Conservation (phyloP, 2,329 filamentous ascomycete genomes). For the Sphaerulina musiva region DNA sequence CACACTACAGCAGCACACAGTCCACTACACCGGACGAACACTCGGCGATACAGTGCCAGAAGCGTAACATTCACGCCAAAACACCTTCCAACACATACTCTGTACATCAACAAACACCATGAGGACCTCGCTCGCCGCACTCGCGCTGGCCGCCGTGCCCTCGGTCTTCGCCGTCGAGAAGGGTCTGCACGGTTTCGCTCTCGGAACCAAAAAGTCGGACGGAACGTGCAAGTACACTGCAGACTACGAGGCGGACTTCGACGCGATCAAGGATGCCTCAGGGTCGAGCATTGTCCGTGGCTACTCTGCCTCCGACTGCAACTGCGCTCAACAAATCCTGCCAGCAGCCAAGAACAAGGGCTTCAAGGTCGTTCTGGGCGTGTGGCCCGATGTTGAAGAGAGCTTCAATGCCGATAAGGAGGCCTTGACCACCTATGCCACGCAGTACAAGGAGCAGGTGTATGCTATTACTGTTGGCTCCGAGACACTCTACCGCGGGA, state of each 20-base stretch:
- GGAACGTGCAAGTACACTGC: slow-evolving; percentile 55
- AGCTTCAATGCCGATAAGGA: slow-evolving; percentile 56
- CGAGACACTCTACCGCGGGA: slow-evolving; percentile 63
- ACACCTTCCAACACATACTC: neutral
- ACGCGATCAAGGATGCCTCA: slow-evolving; percentile 49
- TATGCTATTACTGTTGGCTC: slow-evolving; percentile 65
- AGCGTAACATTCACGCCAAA: neutral
- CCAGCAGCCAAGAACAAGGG: slow-evolving; percentile 59
- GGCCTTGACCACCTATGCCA: slow-evolving; percentile 48
- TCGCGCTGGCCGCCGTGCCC: slow-evolving; percentile 25
- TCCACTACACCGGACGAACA: neutral
- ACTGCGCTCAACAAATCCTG: slow-evolving; percentile 56
- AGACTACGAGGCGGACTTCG: slow-evolving; percentile 62
- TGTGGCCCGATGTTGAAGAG: slow-evolving; percentile 61
- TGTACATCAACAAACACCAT: slow-evolving; percentile 16
- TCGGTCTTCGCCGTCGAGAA: slow-evolving; percentile 25
- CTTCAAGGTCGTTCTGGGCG: slow-evolving; percentile 62
- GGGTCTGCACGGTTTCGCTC: slow-evolving; percentile 58
- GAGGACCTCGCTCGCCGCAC: slow-evolving; percentile 24
- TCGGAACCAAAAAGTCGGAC: slow-evolving; percentile 58
- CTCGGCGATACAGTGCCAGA: slow-evolving; percentile 1
- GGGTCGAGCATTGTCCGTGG: slow-evolving; percentile 55
- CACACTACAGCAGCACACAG: neutral
- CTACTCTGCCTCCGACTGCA: slow-evolving; percentile 62
- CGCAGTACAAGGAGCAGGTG: slow-evolving; percentile 52